Percentiles rank a stretch among this genome's conserved stretches.
These are phyloP conservation scores for Epichloe hybrida DNA, from an alignment of 2,329 filamentous ascomycete genomes.

Conservation along the genomic window DNA sequence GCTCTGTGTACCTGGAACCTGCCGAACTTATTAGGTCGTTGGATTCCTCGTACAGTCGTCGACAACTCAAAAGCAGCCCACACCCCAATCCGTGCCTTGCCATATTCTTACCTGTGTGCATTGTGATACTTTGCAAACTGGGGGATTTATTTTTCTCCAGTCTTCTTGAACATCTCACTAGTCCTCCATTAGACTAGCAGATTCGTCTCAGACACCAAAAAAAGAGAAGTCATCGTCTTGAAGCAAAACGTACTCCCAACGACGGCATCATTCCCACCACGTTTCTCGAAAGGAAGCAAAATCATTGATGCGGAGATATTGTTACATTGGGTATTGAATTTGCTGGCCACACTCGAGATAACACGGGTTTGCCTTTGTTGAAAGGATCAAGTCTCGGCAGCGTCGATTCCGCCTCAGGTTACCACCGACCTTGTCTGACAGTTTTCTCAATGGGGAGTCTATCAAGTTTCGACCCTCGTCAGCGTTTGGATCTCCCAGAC, in stretches of 20 bases:
- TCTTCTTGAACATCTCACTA: neutral
- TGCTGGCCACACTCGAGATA: neutral
- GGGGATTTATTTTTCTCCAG: neutral
- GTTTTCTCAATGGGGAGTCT: conserved; percentile 41
- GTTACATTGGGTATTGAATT: neutral
- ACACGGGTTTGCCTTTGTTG: neutral
- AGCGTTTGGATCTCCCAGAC: conserved; percentile 35
- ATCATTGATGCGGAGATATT: no score
- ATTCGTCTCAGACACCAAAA: neutral
- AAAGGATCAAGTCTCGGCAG: neutral
- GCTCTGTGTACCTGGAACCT: conserved; percentile 4
- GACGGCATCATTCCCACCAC: neutral
- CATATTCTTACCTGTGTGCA: neutral
- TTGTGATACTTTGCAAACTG: neutral
- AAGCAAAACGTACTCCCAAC: neutral
- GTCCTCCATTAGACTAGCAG: neutral
- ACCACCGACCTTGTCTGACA: neutral
- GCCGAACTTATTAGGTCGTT: conserved; percentile 5
- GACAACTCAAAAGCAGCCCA: conserved; percentile 13
- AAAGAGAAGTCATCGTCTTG: neutral
- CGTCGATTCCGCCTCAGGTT: neutral
- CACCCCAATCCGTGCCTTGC: conserved; percentile 4
- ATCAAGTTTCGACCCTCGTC: conserved; percentile 35
- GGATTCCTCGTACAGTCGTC: conserved; percentile 1
- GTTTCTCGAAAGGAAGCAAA: neutral